A percentile compares a stretch with the other conserved stretches of the same genome.
Conservation (phyloP, 106 monocot genomes). For the Gastrodia elata region DNA sequence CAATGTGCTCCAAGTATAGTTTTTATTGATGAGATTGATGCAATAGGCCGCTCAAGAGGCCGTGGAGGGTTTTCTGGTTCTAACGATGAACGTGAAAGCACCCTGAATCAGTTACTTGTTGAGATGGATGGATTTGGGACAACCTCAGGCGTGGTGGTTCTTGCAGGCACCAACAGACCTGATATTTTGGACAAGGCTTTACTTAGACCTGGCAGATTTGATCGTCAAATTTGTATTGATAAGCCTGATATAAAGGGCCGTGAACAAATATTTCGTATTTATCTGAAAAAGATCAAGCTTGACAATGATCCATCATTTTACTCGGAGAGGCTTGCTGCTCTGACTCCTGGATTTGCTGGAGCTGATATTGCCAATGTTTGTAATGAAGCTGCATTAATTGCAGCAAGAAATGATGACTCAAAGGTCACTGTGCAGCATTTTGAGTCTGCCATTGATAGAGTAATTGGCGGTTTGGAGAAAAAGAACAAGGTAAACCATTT, state of each 20-base stretch:
- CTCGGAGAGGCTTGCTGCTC: conserved; percentile 76
- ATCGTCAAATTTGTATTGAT: conserved; percentile 81
- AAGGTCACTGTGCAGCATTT: conserved; percentile 80
- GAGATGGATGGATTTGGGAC: conserved; percentile 99
- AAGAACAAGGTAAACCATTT: conserved; percentile 65
- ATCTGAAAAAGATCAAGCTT: conserved; percentile 81
- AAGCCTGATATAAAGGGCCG: conserved; percentile 94
- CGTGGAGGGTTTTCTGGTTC: conserved; percentile 81
- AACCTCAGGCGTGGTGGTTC: conserved; percentile 81
- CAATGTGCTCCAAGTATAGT: conserved; percentile 86
- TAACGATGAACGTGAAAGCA: conserved; percentile 92
- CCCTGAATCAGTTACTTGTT: conserved; percentile 78
- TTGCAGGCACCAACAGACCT: conserved; percentile 85
- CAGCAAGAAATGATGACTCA: conserved; percentile 55
- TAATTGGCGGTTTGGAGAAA: conserved; percentile 95
- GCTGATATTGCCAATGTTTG: conserved; percentile 98
- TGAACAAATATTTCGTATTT: conserved; percentile 82
- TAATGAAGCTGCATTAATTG: conserved; percentile 94
- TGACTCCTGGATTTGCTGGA: conserved; percentile 97
- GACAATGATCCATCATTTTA: conserved; percentile 87
- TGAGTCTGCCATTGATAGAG: conserved; percentile 84
- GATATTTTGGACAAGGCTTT: conserved; percentile 96
- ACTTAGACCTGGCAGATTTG: conserved; percentile 85
- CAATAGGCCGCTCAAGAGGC: conserved; percentile 82
- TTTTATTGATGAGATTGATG: conserved; percentile 94